A percentile compares a stretch with the other conserved stretches of the same genome.
Conservation (phyloP, 352 stramenopile species). For the Phytophthora aleatoria region DNA sequence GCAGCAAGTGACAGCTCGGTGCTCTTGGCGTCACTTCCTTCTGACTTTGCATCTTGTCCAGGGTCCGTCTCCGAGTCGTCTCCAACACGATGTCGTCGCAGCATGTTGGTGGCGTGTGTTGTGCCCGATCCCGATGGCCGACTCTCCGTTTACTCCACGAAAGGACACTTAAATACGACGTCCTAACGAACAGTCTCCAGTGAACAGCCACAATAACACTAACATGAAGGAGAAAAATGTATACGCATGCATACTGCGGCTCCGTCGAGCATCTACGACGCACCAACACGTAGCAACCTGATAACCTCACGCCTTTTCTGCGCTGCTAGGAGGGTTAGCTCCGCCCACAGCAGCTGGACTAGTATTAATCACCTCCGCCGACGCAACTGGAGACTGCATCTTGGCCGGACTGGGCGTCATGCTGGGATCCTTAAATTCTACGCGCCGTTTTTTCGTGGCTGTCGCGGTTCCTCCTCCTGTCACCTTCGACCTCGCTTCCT, state of each 20-base stretch:
- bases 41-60: constrained; percentile 21
- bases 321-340: constrained; percentile 1
- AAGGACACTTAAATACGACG: constrained; percentile 16
- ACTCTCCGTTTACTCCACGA: constrained; percentile 11
- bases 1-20: constrained; percentile 35
- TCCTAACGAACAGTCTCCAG: constrained; percentile 12
- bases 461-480: constrained; percentile 8
- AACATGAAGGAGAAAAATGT: constrained; percentile 12
- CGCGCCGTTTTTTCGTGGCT: constrained; percentile 39
- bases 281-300: constrained; percentile 11
- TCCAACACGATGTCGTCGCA: constrained; percentile 43
- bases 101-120: constrained; percentile 11
- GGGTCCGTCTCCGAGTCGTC: constrained; percentile 20
- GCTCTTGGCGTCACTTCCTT: constrained; percentile 27
- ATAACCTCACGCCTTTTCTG: constrained; percentile 14
- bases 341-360: constrained; percentile 11
- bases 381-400: constrained; percentile 22
- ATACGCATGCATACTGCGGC: constrained; percentile 16
- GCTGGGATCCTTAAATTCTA: constrained; percentile 32
- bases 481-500: constrained; percentile 63
- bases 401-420: constrained; percentile 27
- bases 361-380: constrained; percentile 1
- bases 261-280: constrained; percentile 12
- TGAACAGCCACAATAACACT: constrained; percentile 5
- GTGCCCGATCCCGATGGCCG: constrained; percentile 6